Conservation (phyloP, 345 rosid genomes). For the Salix arbutifolia region DNA sequence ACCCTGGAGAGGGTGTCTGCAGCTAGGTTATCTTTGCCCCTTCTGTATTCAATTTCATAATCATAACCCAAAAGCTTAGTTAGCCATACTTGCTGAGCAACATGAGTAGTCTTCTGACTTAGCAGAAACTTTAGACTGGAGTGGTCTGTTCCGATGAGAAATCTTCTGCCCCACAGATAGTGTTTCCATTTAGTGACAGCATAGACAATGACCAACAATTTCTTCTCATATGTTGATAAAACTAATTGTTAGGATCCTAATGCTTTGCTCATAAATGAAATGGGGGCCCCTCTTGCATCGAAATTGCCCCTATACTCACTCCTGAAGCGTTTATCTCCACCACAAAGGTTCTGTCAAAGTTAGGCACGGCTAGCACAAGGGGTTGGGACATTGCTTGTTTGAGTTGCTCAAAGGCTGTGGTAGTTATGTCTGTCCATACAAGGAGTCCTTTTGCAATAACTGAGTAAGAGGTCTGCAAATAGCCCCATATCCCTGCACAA, state of each 20-base stretch:
- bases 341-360: background rate
- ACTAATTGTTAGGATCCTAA: background rate
- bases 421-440: background rate
- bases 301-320: no score
- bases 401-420: background rate
- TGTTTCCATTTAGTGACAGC: no score
- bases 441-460: background rate
- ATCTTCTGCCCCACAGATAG: no score
- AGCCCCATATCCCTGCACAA: background rate
- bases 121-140: background rate
- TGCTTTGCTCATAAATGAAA: background rate
- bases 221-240: background rate
- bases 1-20: no score
- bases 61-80: no score
- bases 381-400: background rate
- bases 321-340: no score
- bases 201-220: background rate
- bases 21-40: no score
- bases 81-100: background rate
- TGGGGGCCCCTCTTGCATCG: no score
- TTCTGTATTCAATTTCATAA: background rate
- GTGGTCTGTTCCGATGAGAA: no score
- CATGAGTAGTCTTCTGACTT: background rate
- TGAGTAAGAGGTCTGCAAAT: background rate
- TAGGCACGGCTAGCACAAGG: background rate